These are phyloP conservation scores for Fusarium sterilihyphosum DNA, from an alignment of 2,329 filamentous ascomycete genomes.

Conservation along the genomic window DNA sequence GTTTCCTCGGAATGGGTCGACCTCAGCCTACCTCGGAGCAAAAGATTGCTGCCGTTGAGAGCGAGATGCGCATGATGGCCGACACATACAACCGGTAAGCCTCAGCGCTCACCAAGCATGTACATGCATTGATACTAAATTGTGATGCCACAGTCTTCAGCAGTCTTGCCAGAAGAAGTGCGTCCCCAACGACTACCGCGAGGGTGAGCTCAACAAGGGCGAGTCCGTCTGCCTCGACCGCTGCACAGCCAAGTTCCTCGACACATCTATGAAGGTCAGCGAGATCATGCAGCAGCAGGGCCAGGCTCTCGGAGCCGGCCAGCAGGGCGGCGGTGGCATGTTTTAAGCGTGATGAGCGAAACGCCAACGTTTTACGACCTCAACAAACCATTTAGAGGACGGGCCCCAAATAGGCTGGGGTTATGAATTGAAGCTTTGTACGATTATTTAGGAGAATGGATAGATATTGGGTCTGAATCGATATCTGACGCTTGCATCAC, in stretches of 20 bases:
- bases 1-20: constrained; percentile 61
- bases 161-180: constrained; percentile 95
- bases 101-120: not conserved
- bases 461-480: constrained; percentile 32
- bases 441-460: constrained; percentile 26
- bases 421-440: constrained; percentile 18
- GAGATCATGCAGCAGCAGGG: constrained; percentile 95
- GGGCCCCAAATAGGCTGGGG: not conserved
- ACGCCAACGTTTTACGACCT: not conserved
- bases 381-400: constrained; percentile 2
- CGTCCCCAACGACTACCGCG: constrained; percentile 90
- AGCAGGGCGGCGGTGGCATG: constrained; percentile 47
- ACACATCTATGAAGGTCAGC: constrained; percentile 96
- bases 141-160: constrained; percentile 70
- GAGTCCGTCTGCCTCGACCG: constrained; percentile 98
- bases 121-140: not conserved
- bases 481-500: constrained; percentile 31
- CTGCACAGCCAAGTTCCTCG: constrained; percentile 98
- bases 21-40: constrained; percentile 93
- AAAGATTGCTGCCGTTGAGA: constrained; percentile 96
- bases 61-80: constrained; percentile 96
- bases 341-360: constrained; percentile 37
- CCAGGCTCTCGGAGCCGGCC: constrained; percentile 66
- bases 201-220: constrained; percentile 97
- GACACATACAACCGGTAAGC: constrained; percentile 97